Conservation (phyloP, 2,329 filamentous ascomycete genomes). For the Spiromastix sp. region DNA sequence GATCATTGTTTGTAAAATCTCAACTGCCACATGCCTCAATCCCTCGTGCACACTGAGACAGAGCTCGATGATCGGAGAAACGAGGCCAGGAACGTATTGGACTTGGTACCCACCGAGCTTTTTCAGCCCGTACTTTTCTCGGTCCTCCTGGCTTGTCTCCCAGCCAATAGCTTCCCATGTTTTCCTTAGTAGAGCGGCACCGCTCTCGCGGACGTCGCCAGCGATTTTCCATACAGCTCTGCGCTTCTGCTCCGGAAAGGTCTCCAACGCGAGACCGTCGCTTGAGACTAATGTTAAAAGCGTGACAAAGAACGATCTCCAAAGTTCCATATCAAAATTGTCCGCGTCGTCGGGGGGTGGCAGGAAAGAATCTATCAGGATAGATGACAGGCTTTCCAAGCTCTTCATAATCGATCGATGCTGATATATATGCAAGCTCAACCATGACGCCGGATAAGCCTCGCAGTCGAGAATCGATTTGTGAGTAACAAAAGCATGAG, state of each 20-base stretch:
- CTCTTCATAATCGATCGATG: constrained; percentile 82
- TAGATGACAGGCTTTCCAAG: constrained; percentile 68
- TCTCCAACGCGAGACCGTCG: constrained; percentile 79
- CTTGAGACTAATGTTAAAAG: constrained; percentile 83
- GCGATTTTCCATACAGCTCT: constrained; percentile 98
- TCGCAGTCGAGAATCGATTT: constrained; percentile 83
- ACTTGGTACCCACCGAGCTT: constrained; percentile 96
- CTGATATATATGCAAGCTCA: constrained; percentile 87
- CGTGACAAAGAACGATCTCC: constrained; percentile 87
- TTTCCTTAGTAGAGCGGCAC: constrained; percentile 70
- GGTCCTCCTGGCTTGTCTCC: constrained; percentile 78
- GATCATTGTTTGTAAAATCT: constrained; percentile 95
- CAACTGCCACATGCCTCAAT: constrained; percentile 76
- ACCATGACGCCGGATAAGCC: constrained; percentile 80
- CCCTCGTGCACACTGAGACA: constrained; percentile 94
- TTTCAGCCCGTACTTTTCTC: constrained; percentile 61
- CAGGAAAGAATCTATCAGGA: constrained; percentile 73
- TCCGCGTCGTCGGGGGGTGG: constrained; percentile 88
- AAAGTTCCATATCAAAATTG: constrained; percentile 82
- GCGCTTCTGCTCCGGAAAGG: constrained; percentile 92
- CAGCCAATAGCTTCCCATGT: constrained; percentile 96
- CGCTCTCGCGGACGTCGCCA: constrained; percentile 85
- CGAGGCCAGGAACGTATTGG: constrained; percentile 88
- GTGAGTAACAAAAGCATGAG: constrained; percentile 71
- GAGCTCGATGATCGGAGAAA: constrained; percentile 83